Conservation (phyloP, 306 rosid species). For the Corylus americana region DNA sequence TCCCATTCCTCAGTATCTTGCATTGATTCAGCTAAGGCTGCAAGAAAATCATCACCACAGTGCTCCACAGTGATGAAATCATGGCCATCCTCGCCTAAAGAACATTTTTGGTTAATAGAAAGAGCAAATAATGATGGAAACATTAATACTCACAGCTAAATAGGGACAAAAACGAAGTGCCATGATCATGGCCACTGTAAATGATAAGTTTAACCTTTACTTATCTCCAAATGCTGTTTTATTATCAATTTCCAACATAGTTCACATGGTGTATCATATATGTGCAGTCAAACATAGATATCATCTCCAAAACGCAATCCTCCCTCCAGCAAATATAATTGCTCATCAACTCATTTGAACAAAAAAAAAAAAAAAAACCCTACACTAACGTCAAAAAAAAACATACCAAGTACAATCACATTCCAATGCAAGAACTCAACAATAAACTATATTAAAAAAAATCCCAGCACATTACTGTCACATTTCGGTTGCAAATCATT, state of each 20-base stretch:
- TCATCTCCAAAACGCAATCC: background rate
- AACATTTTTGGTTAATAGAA: background rate
- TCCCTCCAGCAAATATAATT: background rate
- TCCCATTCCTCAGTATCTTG: constrained; percentile 88
- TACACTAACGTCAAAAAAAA: background rate
- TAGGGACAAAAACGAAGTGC: background rate
- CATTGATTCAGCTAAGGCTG: constrained; percentile 63
- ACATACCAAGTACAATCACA: background rate
- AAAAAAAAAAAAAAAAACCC: too few species aligned
- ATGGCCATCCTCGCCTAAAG: constrained; percentile 74
- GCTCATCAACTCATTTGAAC: background rate
- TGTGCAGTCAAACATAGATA: background rate
- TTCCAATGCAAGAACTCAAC: background rate
- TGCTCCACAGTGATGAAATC: constrained; percentile 85
- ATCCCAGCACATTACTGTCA: too few species aligned
- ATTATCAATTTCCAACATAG: background rate
- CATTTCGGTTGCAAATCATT: background rate
- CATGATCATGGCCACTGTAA: background rate
- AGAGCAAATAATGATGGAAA: background rate
- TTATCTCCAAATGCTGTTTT: background rate
- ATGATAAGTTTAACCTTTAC: background rate
- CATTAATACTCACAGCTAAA: background rate
- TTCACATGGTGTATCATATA: background rate
- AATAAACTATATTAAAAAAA: background rate
- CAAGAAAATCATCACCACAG: constrained; percentile 91